Evolutionary conservation across 2,329 filamentous ascomycete genomes (phyloP), one percentile per base, ranked within the genome.

Genomic region (Fusarium algeriense): DNA sequence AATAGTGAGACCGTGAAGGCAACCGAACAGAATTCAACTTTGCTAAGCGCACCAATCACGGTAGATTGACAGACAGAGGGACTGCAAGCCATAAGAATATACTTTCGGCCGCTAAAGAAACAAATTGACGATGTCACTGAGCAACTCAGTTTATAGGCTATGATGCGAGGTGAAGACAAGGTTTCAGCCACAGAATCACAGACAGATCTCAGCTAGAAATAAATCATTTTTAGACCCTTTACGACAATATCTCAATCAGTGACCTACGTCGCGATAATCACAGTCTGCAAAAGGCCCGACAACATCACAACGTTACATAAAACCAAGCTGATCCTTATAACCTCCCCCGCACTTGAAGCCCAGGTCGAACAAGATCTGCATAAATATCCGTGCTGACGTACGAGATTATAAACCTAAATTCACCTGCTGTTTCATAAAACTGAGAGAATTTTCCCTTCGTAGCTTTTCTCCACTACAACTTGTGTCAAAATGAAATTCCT

Each of bases 211-310:
- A 23, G 23, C 23, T 23, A 23, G 23, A 23, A 23, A 23, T n/a
- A n/a, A n/a, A n/a, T n/a, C n/a, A n/a, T n/a, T 23, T 23, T 23
- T 23, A 23, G 23, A 23, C 23, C 23, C 23, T 23, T 23, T 23
- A 23, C 23, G 23, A 23, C 23, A n/a, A n/a, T n/a, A n/a, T n/a
- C n/a, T n/a, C n/a, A n/a, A n/a, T n/a, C n/a, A n/a, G n/a, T n/a
- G n/a, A n/a, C n/a, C 63, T 67, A 67, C 63, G 64, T 67, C 64
- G 67, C 56, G n/a, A 23, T 35, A 35, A 32, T 65, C 34, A 49
- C 10, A 40, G 26, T 43, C 15, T 13, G 14, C 17, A 64, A 64
- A 64, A 57, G 62, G 50, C 34, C 62, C 62, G 44, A 15, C n/a
- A 50, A 34, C n/a, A 26, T 19, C 15, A 62, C 48, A 67, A 67